Evolutionary conservation across 177 flowering plant genomes (phyloP), one percentile per base, ranked within the genome.

Genomic region (Telopea speciosissima): DNA sequence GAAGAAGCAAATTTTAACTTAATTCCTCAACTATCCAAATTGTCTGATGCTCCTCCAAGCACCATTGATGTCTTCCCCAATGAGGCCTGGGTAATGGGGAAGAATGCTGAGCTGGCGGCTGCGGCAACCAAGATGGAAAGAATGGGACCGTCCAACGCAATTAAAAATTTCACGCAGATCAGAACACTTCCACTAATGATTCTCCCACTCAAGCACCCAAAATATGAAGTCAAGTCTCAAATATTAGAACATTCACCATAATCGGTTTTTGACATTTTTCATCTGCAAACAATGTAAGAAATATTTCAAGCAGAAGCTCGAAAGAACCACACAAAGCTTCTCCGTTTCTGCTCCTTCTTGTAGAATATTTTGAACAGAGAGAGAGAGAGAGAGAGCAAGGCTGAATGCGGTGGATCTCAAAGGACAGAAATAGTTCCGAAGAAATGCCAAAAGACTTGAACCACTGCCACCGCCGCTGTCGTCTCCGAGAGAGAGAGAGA

Each of bases 101-200:
- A 76, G 73, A 79, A 79, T 60, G 77, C 74, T 1, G 77, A 71
- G 28, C 77, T 65, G n/a, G 81, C 97, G 54, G 93, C 86, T 63
- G 89, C 76, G 24, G 93, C 86, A 68, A 83, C 94, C 98, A 91
- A 91, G 81, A 68, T 79, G 74, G 67, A 58, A 44, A 60, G 5
- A 1, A 24, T 31, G 26, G 24, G 26, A 73, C 71, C 24, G 33
- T 66, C 69, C 33, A 45, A 73, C 49, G 40, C 67, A 52, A 45
- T 52, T n/a, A n/a, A 26, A 73, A 60, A 56, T 42, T 49, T 45
- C 60, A 5, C 49, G 12, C 54, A 40, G 71, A 60, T 31, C 45
- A 59, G 21, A 24, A 8, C 13, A 23, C 21, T n/a, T 8, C 6
- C 19, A 19, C 16, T 5, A 40, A 49, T 25, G 45, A 49, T 49